Base-by-base conservation (phyloP, 768 basidiomycete genomes). In the Cubamyces lactineus region DNA sequence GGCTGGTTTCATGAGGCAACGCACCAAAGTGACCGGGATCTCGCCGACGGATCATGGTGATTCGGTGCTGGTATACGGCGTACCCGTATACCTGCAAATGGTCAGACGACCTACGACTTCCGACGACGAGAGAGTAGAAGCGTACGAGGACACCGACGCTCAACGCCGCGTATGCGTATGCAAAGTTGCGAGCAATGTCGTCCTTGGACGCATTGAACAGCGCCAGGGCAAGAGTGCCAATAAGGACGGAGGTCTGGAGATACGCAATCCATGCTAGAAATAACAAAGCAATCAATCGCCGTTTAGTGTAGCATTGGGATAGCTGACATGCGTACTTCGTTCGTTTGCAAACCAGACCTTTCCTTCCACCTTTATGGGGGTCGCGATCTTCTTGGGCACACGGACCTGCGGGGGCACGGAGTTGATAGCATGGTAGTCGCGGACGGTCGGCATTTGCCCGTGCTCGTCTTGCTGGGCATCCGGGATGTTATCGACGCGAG, bases 321-420 rank as follows among this genome's bases (percentile, higher is more conserved):
- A 80, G 54, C 87, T 5, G 34, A 6, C 5, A 34, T 34, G 9
- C 34, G 62, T 49, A 94, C 92, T 94, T 71, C 93, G 79, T 75
- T 98, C 95, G 70, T 97, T 97, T 9, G 95, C 94, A 73, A 98
- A 96, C 95, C 96, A 98, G 50, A 98, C 95, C 70, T 98, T 98
- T 21, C 86, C 88, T 72, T 98, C 95, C 17, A 98, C 94, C 65
- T 87, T 91, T 68, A 98, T 80, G 0, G 88, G 85, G 0, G 90
- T 89, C 0, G 89, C 78, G 21, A 92, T 84, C 75, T 94, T 95
- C 78, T 89, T 91, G 0, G 92, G 92, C 0, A 94, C 82, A 40
- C 88, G 80, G 40, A 93, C 85, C 48, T 83, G 81, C 0, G 85
- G 78, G 0, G 89, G 86, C 0, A 87, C 69, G 3, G 79, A 71